A percentile compares a stretch with the other conserved stretches of the same genome.
These are phyloP conservation scores for Puccinellia tenuiflora DNA, from an alignment of 176 grass and related monocot genomes.

Conservation along the genomic window DNA sequence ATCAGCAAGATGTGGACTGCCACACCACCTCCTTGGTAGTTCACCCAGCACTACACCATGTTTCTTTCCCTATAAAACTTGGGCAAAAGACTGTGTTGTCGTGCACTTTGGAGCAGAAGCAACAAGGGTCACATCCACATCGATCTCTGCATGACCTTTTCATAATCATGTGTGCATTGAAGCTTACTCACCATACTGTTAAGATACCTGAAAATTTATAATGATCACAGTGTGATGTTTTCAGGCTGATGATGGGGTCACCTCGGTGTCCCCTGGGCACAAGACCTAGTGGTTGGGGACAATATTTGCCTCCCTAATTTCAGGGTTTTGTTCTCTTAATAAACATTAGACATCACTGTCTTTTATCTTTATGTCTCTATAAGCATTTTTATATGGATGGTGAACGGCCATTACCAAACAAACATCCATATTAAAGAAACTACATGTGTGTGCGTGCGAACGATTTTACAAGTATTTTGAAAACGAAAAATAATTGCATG, in stretches of 20 bases:
- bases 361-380: slow-evolving; percentile 41
- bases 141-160: slow-evolving; percentile 27
- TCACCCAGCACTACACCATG: slow-evolving; percentile 39
- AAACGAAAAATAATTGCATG: neutral
- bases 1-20: slow-evolving; percentile 42
- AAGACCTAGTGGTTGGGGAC: slow-evolving; percentile 50
- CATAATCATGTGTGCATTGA: slow-evolving; percentile 3
- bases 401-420: slow-evolving; percentile 4
- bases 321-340: slow-evolving; percentile 74
- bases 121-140: slow-evolving; percentile 33
- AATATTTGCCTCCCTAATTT: slow-evolving; percentile 55
- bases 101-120: slow-evolving; percentile 44
- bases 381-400: slow-evolving; percentile 18
- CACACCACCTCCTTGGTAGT: slow-evolving; percentile 45
- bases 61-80: slow-evolving; percentile 39
- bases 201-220: neutral
- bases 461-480: neutral
- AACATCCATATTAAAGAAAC: neutral
- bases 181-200: neutral
- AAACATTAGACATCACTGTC: slow-evolving; percentile 58
- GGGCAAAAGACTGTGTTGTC: slow-evolving; percentile 29
- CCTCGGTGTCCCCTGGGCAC: slow-evolving; percentile 56
- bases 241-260: slow-evolving; percentile 29
- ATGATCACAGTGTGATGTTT: slow-evolving; percentile 16
- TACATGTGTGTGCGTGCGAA: neutral